Evolutionary conservation across 108 stramenopile species (phyloP).

Genomic region (Epipyxis sp.): DNA sequence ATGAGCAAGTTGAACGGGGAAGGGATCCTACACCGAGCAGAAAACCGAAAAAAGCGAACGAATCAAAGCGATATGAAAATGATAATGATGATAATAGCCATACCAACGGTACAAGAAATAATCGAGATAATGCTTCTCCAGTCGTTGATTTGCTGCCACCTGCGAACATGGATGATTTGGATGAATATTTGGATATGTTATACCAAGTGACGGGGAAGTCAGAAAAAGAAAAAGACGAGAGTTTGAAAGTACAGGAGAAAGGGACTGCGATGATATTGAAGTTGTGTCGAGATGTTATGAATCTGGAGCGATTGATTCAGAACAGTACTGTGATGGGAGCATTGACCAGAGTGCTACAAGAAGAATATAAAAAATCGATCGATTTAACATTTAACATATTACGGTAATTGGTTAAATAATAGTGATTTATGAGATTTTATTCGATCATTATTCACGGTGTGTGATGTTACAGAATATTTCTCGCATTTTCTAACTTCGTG

Average conservation of each 20-base stretch:
- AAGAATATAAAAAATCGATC: constrained; percentile 58
- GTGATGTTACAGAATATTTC: constrained; percentile 43
- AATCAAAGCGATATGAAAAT: no score
- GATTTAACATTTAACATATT: constrained; percentile 61
- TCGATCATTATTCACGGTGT: no score
- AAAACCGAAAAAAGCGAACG: no score
- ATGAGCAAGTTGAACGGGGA: no score
- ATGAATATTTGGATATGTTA: constrained; percentile 62
- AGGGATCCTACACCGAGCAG: no score
- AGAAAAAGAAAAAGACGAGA: constrained; percentile 31
- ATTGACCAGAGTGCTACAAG: constrained; percentile 54
- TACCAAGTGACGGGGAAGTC: constrained; percentile 50
- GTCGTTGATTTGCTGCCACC: constrained; percentile 34
- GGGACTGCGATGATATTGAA: constrained; percentile 58
- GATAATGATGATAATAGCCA: background rate
- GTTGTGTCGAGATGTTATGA: constrained; percentile 54
- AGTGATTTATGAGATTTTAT: background rate
- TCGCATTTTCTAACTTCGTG: constrained; percentile 60
- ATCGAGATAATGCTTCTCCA: constrained; percentile 22
- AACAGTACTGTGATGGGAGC: constrained; percentile 62
- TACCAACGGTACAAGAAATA: background rate
- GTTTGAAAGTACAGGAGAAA: constrained; percentile 42
- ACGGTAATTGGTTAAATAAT: constrained; percentile 23
- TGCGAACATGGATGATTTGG: constrained; percentile 50
- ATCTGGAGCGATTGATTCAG: constrained; percentile 58